Conservation (phyloP, 768 basidiomycete genomes). For the Russula brevipes region DNA sequence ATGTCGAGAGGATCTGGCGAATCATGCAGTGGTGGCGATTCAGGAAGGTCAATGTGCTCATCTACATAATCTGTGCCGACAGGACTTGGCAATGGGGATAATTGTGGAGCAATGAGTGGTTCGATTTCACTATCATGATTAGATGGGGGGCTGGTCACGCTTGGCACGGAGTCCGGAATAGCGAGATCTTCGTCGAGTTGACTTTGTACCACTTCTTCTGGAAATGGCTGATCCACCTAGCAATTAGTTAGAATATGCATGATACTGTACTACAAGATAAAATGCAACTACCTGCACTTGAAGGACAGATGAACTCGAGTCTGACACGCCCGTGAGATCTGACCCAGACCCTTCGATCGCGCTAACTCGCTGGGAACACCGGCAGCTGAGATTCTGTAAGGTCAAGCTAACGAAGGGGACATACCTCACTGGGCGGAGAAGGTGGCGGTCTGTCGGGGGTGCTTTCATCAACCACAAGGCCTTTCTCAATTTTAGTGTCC, state of each 20-base stretch:
- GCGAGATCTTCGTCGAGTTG: conserved; percentile 11
- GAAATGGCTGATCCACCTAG: neutral
- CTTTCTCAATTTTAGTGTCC: conserved; percentile 47
- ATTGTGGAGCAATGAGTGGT: neutral
- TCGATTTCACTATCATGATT: conserved; percentile 2
- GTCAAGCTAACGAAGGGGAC: neutral
- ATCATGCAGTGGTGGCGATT: neutral
- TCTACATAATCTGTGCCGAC: conserved; percentile 5
- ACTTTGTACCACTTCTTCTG: conserved; percentile 15
- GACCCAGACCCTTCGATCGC: conserved; percentile 11
- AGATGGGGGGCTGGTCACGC: neutral
- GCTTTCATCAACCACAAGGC: conserved; percentile 28
- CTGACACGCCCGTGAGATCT: conserved; percentile 16
- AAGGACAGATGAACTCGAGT: conserved; percentile 11
- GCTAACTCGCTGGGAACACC: conserved; percentile 16
- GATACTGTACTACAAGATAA: neutral
- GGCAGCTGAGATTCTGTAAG: neutral
- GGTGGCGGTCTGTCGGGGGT: conserved; percentile 20
- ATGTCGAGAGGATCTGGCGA: conserved; percentile 21
- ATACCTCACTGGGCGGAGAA: conserved; percentile 14
- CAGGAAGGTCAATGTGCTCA: conserved; percentile 5
- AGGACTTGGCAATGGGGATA: conserved; percentile 13
- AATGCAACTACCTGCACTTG: conserved; percentile 13
- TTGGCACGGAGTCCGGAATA: conserved; percentile 1
- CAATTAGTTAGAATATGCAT: neutral